Evolutionary conservation across 163 green algal genomes (phyloP).

Genomic region (Dunaliella salina): DNA sequence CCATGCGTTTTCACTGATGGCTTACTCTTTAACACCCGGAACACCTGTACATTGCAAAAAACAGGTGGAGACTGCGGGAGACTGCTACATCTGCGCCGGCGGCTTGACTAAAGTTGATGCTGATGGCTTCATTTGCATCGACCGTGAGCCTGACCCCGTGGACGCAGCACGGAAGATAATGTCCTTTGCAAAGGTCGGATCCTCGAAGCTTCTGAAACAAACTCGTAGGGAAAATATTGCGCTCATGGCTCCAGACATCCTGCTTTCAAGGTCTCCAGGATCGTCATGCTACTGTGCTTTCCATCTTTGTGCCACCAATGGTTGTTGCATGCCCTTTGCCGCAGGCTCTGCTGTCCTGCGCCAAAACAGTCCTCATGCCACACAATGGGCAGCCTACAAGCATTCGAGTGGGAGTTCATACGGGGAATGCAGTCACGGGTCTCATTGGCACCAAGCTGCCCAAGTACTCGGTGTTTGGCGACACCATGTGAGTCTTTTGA

Average conservation of each 20-base stretch:
- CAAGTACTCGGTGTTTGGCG: conserved; percentile 18
- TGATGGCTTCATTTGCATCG: conserved; percentile 32
- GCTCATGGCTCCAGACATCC: too few species aligned
- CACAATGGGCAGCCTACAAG: conserved; percentile 20
- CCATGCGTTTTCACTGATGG: too few species aligned
- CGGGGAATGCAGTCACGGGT: background rate
- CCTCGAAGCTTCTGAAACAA: too few species aligned
- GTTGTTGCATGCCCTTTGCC: too few species aligned
- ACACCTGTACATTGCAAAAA: too few species aligned
- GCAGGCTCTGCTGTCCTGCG: conserved; percentile 11
- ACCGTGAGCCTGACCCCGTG: conserved; percentile 10
- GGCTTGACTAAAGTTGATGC: conserved; percentile 18
- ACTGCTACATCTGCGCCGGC: conserved; percentile 25
- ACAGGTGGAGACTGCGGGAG: conserved; percentile 34
- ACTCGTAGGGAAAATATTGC: too few species aligned
- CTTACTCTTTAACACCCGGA: too few species aligned
- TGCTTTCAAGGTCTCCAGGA: too few species aligned
- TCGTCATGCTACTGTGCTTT: too few species aligned
- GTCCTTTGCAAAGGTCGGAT: conserved; percentile 14
- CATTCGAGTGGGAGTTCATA: conserved; percentile 16
- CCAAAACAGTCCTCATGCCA: conserved; percentile 10
- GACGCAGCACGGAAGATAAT: conserved; percentile 11
- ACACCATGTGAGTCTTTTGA: background rate
- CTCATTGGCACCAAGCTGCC: conserved; percentile 25
- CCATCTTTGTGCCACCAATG: too few species aligned